A percentile compares a stretch with the other conserved stretches of the same genome.
Evolutionary conservation across 2,329 filamentous ascomycete species (phyloP).

Genomic region (Ophiostoma sp.): DNA sequence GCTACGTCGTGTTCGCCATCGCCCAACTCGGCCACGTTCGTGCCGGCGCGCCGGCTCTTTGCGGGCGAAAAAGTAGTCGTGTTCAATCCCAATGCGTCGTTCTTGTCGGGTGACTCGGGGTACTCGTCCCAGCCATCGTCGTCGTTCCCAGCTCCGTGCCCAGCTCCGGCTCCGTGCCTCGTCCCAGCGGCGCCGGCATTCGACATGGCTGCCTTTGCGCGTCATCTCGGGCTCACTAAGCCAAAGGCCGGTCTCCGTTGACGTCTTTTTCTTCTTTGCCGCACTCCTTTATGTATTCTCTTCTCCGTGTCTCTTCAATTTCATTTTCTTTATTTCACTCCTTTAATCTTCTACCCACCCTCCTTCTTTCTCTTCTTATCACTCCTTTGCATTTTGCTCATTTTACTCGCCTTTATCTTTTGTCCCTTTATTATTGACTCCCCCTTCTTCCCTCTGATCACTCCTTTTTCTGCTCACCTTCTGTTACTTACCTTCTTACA

Average conservation of each 20-base stretch:
- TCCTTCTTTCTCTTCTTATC: not conserved
- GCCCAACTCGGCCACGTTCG: conserved; percentile 19
- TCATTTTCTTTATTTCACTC: not conserved
- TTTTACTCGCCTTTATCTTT: not conserved
- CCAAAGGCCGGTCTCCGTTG: too few species aligned
- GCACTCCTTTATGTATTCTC: not conserved
- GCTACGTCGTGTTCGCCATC: conserved; percentile 18
- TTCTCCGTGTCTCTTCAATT: not conserved
- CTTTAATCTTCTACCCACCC: not conserved
- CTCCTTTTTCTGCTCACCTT: not conserved
- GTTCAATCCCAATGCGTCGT: conserved; percentile 3
- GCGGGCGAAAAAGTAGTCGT: not conserved
- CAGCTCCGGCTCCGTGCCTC: not conserved
- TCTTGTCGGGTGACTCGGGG: not conserved
- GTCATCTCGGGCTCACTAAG: conserved; percentile 1
- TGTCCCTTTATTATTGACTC: not conserved
- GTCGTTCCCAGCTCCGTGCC: not conserved
- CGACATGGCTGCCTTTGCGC: conserved; percentile 16
- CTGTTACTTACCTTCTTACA: not conserved
- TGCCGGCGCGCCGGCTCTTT: conserved; percentile 9
- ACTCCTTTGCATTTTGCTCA: not conserved
- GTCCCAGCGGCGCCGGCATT: not conserved
- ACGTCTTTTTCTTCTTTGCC: not conserved
- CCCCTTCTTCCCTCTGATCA: not conserved
- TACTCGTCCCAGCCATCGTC: not conserved